Evolutionary conservation across 805 yeast genomes (phyloP).

Genomic region (Myxozyma lipomycoides): DNA sequence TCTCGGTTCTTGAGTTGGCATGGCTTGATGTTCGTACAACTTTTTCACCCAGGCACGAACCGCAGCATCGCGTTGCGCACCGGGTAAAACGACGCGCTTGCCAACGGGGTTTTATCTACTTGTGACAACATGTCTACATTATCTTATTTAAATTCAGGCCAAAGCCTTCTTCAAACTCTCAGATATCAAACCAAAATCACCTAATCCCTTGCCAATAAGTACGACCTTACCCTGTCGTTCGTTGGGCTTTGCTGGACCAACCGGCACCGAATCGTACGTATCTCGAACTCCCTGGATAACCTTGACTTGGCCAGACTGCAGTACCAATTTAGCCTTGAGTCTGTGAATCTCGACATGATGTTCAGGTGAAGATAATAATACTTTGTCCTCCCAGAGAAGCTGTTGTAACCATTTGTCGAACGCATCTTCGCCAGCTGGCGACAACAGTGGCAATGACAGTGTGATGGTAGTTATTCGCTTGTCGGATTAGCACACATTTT

Average conservation of each 20-base stretch:
- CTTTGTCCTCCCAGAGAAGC: constrained; percentile 67
- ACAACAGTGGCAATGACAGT: constrained; percentile 44
- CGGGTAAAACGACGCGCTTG: too few relatives aligned
- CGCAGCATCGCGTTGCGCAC: too few relatives aligned
- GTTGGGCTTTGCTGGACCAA: constrained; percentile 38
- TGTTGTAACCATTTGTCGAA: constrained; percentile 65
- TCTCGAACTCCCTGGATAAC: constrained; percentile 91
- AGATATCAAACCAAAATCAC: too few relatives aligned
- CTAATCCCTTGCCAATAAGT: constrained; percentile 66
- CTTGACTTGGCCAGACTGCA: constrained; percentile 42
- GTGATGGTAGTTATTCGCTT: constrained; percentile 50
- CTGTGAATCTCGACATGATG: constrained; percentile 53
- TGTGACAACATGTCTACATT: background rate
- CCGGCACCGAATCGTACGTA: constrained; percentile 69
- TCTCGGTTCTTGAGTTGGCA: too few relatives aligned
- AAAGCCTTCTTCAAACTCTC: too few relatives aligned
- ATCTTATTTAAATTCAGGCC: too few relatives aligned
- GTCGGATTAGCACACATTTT: constrained; percentile 27
- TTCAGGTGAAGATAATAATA: constrained; percentile 42
- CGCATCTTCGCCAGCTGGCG: constrained; percentile 36
- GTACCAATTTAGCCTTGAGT: constrained; percentile 67
- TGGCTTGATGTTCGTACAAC: too few relatives aligned
- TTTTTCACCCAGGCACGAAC: too few relatives aligned
- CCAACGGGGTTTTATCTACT: too few relatives aligned
- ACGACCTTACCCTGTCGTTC: constrained; percentile 54